Base-by-base conservation (phyloP, 176 grass and related monocot species). In the Carex cristatella region DNA sequence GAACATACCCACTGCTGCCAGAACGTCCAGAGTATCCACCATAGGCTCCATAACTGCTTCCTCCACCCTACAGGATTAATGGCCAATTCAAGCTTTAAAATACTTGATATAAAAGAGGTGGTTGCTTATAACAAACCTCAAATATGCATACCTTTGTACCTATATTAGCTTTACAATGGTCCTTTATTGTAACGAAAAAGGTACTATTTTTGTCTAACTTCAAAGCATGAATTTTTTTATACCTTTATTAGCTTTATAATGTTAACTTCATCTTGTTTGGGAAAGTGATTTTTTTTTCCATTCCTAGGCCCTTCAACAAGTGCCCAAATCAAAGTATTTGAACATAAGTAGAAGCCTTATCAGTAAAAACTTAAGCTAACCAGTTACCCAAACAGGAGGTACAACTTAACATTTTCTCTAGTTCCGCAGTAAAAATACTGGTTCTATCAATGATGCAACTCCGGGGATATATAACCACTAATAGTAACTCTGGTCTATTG, bases 11-110 rank as follows among this genome's bases (percentile, higher is more conserved):
- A 85, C 84, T 88, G 84, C 86, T 87, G 64, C 93, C 79, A 79
- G 90, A 92, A 80, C 91, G 90, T 19, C 81, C 86, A 79, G 87
- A 87, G 64, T 98, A 92, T 27, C 89, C 95, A 87, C 89, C 84
- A 82, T 94, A 95, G 83, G 72, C 44, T 64, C 93, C 90, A 86
- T 99, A 99, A 59, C 83, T 91, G 69, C 96, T 82, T 88, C 93
- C 85, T 59, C 85, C 84, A 51, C 90, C 91, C 96, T 98, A 75
- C 57, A 90, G 56, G 49, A 33, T 35, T 64, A 83, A 53, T 56
- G 2, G 31, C 72, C 81, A 78, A 65, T 86, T 92, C 85, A 38
- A 67, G 61, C 86, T 38, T 15, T 86, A 78, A 82, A 11, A 12
- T 12, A 69, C 68, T 48, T 70, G 37, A 81, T 86, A 79, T 30